Evolutionary conservation across 1,284 basidiomycete species (phyloP).

Genomic region (Leucoagaricus sp.): DNA sequence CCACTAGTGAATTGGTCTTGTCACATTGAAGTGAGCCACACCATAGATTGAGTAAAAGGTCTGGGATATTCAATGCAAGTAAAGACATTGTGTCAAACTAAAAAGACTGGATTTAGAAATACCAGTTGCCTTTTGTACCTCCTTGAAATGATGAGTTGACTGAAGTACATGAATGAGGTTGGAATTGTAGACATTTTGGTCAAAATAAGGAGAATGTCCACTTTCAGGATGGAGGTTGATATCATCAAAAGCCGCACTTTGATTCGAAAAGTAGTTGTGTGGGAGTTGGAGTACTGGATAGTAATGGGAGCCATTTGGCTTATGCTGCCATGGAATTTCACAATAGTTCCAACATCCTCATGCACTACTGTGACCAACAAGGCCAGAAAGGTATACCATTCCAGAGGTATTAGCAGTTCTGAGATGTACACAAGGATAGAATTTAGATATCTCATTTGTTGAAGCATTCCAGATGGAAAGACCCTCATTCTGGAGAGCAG

Average conservation of each 20-base stretch:
- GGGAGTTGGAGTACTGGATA: background rate
- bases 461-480: conserved; percentile 26
- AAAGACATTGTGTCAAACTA: conserved; percentile 37
- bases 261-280: background rate
- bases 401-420: conserved; percentile 11
- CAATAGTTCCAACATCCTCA: conserved; percentile 7
- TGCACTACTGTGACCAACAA: conserved; percentile 14
- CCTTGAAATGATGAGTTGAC: background rate
- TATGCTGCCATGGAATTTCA: background rate
- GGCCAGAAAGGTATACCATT: too few species aligned
- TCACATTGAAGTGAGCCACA: too few species aligned
- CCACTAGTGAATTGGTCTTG: too few species aligned
- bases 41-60: too few species aligned
- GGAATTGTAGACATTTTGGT: background rate
- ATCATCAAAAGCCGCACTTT: conserved; percentile 14
- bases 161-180: conserved; percentile 16
- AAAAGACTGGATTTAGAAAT: conserved; percentile 30
- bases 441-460: background rate
- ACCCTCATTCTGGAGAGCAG: conserved; percentile 23
- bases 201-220: background rate
- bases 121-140: conserved; percentile 21
- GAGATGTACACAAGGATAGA: background rate
- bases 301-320: background rate
- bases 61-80: conserved; percentile 19
- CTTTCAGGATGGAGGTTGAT: background rate